phyloP scores from a whole-genome alignment of 2,329 filamentous ascomycete genomes.

The Coniochaeta prunicola region DNA sequence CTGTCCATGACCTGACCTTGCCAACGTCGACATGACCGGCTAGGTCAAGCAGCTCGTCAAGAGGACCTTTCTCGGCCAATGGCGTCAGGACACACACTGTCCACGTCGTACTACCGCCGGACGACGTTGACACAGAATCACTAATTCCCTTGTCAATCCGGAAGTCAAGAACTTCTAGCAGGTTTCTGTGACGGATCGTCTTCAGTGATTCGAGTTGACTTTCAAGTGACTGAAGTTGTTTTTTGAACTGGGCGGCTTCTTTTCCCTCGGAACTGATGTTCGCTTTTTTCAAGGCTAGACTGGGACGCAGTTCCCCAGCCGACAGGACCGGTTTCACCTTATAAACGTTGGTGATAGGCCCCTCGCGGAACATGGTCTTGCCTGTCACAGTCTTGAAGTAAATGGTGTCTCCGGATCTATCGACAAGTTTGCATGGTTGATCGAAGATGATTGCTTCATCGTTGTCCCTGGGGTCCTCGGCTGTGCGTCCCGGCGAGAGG shows the following conservation, averaged over 20 bases:
- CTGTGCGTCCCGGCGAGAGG: conserved; percentile 25
- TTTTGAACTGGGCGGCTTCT: conserved; percentile 60
- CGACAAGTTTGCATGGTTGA: conserved; percentile 55
- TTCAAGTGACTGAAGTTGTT: conserved; percentile 70
- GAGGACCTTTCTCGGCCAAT: conserved; percentile 71
- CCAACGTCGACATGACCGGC: conserved; percentile 66
- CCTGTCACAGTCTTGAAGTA: conserved; percentile 66
- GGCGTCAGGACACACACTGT: conserved; percentile 69
- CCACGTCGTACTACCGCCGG: conserved; percentile 38
- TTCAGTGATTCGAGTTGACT: conserved; percentile 69
- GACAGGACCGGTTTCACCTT: conserved; percentile 63
- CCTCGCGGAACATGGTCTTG: conserved; percentile 58
- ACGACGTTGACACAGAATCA: conserved; percentile 14
- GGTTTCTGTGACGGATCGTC: conserved; percentile 64
- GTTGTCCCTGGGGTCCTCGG: conserved; percentile 21
- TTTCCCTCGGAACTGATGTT: conserved; percentile 49
- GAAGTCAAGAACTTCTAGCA: conserved; percentile 76
- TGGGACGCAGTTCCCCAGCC: conserved; percentile 47
- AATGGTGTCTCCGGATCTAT: conserved; percentile 55
- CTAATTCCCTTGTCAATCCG: conserved; percentile 55
- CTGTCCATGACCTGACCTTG: conserved; percentile 82
- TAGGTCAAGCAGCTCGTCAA: conserved; percentile 75
- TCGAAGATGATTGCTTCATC: conserved; percentile 54
- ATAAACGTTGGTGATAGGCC: conserved; percentile 61
- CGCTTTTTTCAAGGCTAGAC: conserved; percentile 69